Evolutionary conservation across 2,329 filamentous ascomycete species (phyloP), one percentile per base, ranked within the genome.

Genomic region (Talaromyces marneffei): DNA sequence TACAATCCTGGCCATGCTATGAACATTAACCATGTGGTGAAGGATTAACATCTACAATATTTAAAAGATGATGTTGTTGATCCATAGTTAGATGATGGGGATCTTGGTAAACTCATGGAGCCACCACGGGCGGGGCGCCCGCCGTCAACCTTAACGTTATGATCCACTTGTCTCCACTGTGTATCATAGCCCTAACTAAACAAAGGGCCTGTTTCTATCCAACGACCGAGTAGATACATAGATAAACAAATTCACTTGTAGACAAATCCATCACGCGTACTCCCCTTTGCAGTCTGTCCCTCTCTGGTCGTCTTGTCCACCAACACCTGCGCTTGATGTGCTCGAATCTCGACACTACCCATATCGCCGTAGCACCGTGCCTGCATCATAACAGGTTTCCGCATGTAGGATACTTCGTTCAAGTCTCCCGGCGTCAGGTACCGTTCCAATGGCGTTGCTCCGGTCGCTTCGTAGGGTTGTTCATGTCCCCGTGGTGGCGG

Each of bases 371-470:
- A 65, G 9, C 57, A 20, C 61, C 59, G 1, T 54, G 66, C 48
- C 9, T 64, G 52, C 4, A 57, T 62, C 9, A 70, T 46, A 23
- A 66, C 63, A 4, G 60, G 48, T 44, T 63, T 60, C 14, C 59
- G 59, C 29, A 66, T 63, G 48, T 64, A 65, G 14, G 61, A 61
- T 7, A 64, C 67, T 25, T 68, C 67, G 48, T 63, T 65, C 16
- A 60, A 61, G 27, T 65, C 68, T 29, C 64, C 64, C 6, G 66
- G 66, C 1, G 66, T 68, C 5, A 71, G 60, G 40, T 67, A 70
- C 5, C 69, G 66, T 27, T 71, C 68, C 12, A 71, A 54, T 3
- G 69, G 69, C 5, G 57, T 63, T 9, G 64, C 65, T 3, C 56
- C 59, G n/a, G 52, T 63, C 5, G 31, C 5, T 57, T 12, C 27